phyloP scores from a whole-genome alignment of 805 yeast species.

The Candida stauntonica region DNA sequence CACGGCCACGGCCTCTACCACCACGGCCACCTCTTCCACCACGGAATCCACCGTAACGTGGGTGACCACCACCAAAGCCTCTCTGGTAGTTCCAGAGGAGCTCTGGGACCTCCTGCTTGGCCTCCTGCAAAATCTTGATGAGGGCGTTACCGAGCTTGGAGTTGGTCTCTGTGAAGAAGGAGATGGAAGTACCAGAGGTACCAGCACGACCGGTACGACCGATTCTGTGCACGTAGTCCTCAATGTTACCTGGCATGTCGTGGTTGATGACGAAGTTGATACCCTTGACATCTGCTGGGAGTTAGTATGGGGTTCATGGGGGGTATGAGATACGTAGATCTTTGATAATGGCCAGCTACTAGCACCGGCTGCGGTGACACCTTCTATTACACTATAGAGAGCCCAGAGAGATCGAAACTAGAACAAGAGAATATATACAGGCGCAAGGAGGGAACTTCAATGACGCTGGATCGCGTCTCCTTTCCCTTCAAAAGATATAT shows the following conservation, averaged over 20 bases:
- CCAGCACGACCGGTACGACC: constrained; percentile 99
- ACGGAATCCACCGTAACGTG: constrained; percentile 40
- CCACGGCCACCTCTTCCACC: constrained; percentile 31
- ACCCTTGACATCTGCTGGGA: constrained; percentile 85
- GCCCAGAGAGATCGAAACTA: too few relatives aligned
- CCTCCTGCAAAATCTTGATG: constrained; percentile 88
- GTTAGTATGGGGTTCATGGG: constrained; percentile 29
- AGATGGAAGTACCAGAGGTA: constrained; percentile 89
- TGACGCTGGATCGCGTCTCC: too few relatives aligned
- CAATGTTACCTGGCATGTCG: constrained; percentile 97
- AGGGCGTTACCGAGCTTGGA: constrained; percentile 86
- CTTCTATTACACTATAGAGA: too few relatives aligned
- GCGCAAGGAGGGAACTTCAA: too few relatives aligned
- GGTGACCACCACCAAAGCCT: constrained; percentile 61
- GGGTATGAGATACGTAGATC: too few relatives aligned
- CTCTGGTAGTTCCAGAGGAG: constrained; percentile 73
- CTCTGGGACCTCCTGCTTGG: constrained; percentile 85
- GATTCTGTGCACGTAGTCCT: constrained; percentile 97
- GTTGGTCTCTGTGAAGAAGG: constrained; percentile 87
- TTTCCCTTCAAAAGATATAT: too few relatives aligned
- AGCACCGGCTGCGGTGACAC: too few relatives aligned
- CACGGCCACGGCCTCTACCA: constrained; percentile 17
- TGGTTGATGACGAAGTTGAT: constrained; percentile 89
- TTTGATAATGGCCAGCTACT: too few relatives aligned
- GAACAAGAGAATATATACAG: too few relatives aligned